These are phyloP conservation scores for Aspergillus felis DNA, from an alignment of 2,329 filamentous ascomycete genomes.

Conservation along the genomic window DNA sequence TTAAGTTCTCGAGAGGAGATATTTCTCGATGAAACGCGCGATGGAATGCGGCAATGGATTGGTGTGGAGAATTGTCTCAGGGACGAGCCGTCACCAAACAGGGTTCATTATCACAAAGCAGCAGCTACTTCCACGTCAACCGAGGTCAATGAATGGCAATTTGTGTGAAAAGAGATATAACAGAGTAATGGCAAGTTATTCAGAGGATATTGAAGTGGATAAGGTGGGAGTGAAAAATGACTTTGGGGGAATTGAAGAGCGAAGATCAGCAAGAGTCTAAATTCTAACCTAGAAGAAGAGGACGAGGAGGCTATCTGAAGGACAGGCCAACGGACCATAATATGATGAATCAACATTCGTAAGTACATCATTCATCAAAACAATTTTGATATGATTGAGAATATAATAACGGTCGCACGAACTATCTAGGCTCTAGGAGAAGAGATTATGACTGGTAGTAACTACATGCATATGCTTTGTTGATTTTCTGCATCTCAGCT, in stretches of 20 bases:
- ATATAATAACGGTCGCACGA: neutral
- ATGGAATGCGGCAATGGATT: neutral
- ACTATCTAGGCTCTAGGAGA: neutral
- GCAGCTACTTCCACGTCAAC: neutral
- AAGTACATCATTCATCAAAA: neutral
- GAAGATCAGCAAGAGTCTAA: neutral
- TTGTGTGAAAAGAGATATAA: neutral
- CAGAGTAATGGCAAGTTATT: neutral
- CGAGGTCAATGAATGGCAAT: neutral
- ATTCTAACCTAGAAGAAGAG: neutral
- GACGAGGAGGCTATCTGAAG: neutral
- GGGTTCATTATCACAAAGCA: constrained; percentile 12
- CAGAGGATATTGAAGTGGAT: neutral
- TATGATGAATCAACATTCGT: neutral
- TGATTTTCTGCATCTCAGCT: too few relatives aligned
- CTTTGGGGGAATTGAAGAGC: neutral
- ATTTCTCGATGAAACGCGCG: constrained; percentile 1
- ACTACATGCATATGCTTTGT: too few relatives aligned
- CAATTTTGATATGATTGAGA: neutral
- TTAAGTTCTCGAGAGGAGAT: constrained; percentile 12
- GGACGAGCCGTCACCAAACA: constrained; percentile 14
- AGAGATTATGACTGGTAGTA: neutral
- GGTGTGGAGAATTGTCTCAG: constrained; percentile 9
- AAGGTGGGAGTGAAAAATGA: neutral
- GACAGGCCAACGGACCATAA: neutral